A percentile compares a stretch with the other conserved stretches of the same genome.
Conservation (phyloP, 345 rosid species). For the Citrus inodora region DNA sequence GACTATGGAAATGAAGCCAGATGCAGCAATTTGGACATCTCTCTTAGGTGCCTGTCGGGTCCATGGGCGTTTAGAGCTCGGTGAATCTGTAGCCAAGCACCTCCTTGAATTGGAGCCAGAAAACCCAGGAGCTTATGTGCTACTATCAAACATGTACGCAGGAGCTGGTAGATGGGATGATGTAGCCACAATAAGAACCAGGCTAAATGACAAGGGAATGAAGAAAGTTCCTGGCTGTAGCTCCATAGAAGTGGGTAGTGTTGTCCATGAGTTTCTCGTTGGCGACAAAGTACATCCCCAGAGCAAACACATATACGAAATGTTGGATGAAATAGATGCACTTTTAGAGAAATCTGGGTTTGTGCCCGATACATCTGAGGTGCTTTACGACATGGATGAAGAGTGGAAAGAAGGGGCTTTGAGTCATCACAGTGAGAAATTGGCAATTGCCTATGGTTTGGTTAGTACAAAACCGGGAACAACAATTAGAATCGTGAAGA, state of each 20-base stretch:
- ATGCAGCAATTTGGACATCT: constrained; percentile 78
- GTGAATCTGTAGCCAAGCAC: constrained; percentile 47
- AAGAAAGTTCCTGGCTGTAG: constrained; percentile 80
- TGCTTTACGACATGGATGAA: constrained; percentile 70
- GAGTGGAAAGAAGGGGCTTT: constrained; percentile 67
- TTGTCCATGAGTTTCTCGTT: constrained; percentile 76
- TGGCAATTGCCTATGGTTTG: constrained; percentile 82
- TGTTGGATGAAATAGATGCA: constrained; percentile 64
- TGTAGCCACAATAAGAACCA: constrained; percentile 54
- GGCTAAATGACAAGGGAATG: constrained; percentile 53
- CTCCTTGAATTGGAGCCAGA: constrained; percentile 55
- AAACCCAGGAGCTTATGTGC: constrained; percentile 59
- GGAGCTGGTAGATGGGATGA: constrained; percentile 68
- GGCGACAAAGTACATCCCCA: constrained; percentile 63
- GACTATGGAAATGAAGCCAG: constrained; percentile 55
- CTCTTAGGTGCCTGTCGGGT: constrained; percentile 62
- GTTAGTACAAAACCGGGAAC: constrained; percentile 73
- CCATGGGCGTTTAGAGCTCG: constrained; percentile 49
- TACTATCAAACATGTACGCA: constrained; percentile 80
- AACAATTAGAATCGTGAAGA: constrained; percentile 71
- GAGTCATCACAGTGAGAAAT: constrained; percentile 74
- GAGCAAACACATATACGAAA: constrained; percentile 50
- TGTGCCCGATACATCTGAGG: constrained; percentile 64
- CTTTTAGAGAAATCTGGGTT: constrained; percentile 54
- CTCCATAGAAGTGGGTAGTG: constrained; percentile 61